Evolutionary conservation across 2,329 filamentous ascomycete genomes (phyloP), one percentile per base, ranked within the genome.

Genomic region (Diaporthe nobilis): DNA sequence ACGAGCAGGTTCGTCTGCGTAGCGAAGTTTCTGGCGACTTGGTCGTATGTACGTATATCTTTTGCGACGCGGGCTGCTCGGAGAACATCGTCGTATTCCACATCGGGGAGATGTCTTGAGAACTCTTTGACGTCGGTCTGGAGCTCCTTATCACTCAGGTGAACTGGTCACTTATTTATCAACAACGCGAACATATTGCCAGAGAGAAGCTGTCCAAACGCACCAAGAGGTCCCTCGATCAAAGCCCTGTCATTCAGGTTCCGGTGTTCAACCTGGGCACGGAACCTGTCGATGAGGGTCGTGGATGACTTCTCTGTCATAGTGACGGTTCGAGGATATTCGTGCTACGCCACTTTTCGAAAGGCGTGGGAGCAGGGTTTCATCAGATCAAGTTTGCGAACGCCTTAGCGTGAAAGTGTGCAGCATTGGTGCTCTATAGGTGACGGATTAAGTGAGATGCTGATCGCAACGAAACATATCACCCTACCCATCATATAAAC

Each of bases 21-120:
- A 31, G 75, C 80, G 9, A 78, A 71, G 70, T 77, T 81, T 5
- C 81, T 80, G 10, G 85, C 84, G 25, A 85, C 81, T 17, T 81
- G 79, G 63, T 87, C 85, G 67, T 87, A 87, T 1, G 81, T 75
- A 0, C 81, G 81, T 49, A 84, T 82, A 55, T 87, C 84, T 58
- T 85, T 85, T 17, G 84, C 85, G 8, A 87, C 85, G 13, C 82
- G 81, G 28, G 85, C 85, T 10, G 84, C 85, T 25, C 85, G 80
- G 10, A 86, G 76, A 0, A 86, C 77, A 2, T 80, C 77, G 6
- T 81, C 73, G 31, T 79, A 80, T 1, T 80, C 74, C 10, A 86
- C 83, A 0, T 15, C 58, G 0, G 80, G 80, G 4, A 86, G 78
- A 42, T 81, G 79, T 1, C 71, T 78, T 2, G 81, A 78, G 53